phyloP scores from a whole-genome alignment of 2,329 filamentous ascomycete species.

The Domatiomyces catenatus region DNA sequence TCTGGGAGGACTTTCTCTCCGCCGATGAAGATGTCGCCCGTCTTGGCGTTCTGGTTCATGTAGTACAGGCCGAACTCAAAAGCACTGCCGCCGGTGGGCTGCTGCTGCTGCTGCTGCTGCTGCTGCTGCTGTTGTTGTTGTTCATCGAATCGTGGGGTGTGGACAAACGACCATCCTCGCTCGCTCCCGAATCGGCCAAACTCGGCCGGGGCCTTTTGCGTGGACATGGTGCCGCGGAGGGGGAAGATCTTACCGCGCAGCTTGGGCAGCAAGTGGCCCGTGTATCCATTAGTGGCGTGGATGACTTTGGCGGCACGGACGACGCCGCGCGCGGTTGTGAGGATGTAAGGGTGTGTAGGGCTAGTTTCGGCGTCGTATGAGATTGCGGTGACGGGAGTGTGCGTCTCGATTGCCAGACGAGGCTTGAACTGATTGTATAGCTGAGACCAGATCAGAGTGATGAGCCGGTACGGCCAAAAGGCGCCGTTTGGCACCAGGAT shows the following conservation, averaged over 20 bases:
- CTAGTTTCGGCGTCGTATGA: background rate
- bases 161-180: conserved; percentile 2
- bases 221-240: conserved; percentile 29
- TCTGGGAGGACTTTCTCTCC: conserved; percentile 9
- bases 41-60: conserved; percentile 12
- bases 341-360: conserved; percentile 15
- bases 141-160: conserved; percentile 1
- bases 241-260: conserved; percentile 26
- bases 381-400: conserved; percentile 11
- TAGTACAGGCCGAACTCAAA: conserved; percentile 11
- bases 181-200: conserved; percentile 1
- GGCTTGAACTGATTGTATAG: conserved; percentile 4
- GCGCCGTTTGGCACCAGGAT: conserved; percentile 18
- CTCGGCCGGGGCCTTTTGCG: conserved; percentile 20
- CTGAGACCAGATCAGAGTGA: conserved; percentile 17
- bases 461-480: conserved; percentile 24
- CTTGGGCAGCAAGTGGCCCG: conserved; percentile 27
- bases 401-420: conserved; percentile 14
- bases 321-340: conserved; percentile 24
- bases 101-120: too few species aligned
- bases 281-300: conserved; percentile 30
- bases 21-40: conserved; percentile 15
- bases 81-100: too few species aligned
- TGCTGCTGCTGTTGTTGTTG: too few species aligned
- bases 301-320: conserved; percentile 23